Evolutionary conservation across 768 basidiomycete genomes (phyloP).

Genomic region (Crassisporium funariophilum): DNA sequence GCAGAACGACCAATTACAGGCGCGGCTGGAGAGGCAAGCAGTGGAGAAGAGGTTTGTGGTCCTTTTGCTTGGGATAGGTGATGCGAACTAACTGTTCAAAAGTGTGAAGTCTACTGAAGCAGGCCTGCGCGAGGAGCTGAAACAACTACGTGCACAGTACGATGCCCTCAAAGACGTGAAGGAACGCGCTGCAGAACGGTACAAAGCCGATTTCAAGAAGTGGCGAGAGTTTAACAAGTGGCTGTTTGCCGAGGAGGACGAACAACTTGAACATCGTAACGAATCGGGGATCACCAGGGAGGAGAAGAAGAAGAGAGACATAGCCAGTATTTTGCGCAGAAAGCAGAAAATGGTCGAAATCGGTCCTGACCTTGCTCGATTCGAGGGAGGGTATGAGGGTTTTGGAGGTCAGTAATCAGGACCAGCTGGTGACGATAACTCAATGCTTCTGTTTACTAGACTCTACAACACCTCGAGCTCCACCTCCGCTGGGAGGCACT

Average conservation of each 20-base stretch:
- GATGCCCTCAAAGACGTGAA: slow-evolving; percentile 46
- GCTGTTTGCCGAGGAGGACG: slow-evolving; percentile 38
- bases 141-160: slow-evolving; percentile 41
- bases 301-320: slow-evolving; percentile 29
- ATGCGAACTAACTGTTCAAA: slow-evolving; percentile 4
- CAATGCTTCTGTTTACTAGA: not conserved
- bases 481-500: slow-evolving; percentile 25
- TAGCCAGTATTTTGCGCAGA: slow-evolving; percentile 21
- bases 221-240: slow-evolving; percentile 50
- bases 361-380: slow-evolving; percentile 14
- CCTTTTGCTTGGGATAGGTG: not conserved
- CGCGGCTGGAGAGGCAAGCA: not conserved
- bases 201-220: slow-evolving; percentile 54
- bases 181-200: slow-evolving; percentile 46
- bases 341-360: slow-evolving; percentile 25
- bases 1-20: slow-evolving; percentile 26
- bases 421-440: too few relatives aligned
- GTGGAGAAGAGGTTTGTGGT: slow-evolving; percentile 1
- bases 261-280: slow-evolving; percentile 28
- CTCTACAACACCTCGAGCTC: slow-evolving; percentile 1
- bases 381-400: slow-evolving; percentile 8
- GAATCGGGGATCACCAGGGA: slow-evolving; percentile 26
- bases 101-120: not conserved
- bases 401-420: slow-evolving; percentile 4
- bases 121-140: slow-evolving; percentile 28